Percentiles rank a stretch among this genome's conserved stretches.
These are phyloP conservation scores for Aspergillus bombycis DNA, from an alignment of 2,329 filamentous ascomycete species.

Conservation along the genomic window DNA sequence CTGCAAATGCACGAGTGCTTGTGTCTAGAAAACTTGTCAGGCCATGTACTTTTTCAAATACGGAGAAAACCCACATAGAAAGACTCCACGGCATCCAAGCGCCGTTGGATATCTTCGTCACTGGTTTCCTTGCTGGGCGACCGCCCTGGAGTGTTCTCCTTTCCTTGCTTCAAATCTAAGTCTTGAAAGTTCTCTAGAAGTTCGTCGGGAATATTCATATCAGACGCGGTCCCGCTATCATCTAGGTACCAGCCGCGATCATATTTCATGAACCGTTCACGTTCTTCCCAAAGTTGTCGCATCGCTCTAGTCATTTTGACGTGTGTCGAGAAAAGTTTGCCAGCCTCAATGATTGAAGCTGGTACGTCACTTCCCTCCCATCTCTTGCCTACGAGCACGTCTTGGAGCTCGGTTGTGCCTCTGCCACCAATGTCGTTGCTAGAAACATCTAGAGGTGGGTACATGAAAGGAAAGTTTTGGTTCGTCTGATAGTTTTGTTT, in stretches of 20 bases:
- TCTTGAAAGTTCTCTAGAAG: conserved; percentile 35
- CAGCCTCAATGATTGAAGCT: conserved; percentile 91
- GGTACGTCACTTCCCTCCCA: conserved; percentile 95
- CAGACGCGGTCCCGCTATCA: conserved; percentile 37
- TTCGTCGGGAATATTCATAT: conserved; percentile 46
- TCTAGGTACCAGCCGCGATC: conserved; percentile 82
- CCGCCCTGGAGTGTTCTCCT: conserved; percentile 17
- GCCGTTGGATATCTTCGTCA: conserved; percentile 49
- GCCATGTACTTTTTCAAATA: background rate
- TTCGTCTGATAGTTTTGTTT: conserved; percentile 99
- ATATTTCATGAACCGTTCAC: conserved; percentile 87
- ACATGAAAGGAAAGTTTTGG: conserved; percentile 97
- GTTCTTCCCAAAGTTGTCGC: conserved; percentile 91
- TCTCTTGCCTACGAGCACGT: conserved; percentile 75
- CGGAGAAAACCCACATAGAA: conserved; percentile 72
- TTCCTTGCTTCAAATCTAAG: conserved; percentile 24
- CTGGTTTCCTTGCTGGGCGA: conserved; percentile 34
- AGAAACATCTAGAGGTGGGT: conserved; percentile 84
- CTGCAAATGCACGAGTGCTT: conserved; percentile 81
- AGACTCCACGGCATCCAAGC: conserved; percentile 73
- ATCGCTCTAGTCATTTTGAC: conserved; percentile 91
- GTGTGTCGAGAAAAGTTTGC: conserved; percentile 84
- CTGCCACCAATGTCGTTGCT: conserved; percentile 92
- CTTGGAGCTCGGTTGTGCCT: conserved; percentile 77
- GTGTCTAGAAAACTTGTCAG: conserved; percentile 54